Evolutionary conservation across 139 green algal genomes (phyloP), one percentile per base, ranked within the genome.

Genomic region (Chlorella ohadii): DNA sequence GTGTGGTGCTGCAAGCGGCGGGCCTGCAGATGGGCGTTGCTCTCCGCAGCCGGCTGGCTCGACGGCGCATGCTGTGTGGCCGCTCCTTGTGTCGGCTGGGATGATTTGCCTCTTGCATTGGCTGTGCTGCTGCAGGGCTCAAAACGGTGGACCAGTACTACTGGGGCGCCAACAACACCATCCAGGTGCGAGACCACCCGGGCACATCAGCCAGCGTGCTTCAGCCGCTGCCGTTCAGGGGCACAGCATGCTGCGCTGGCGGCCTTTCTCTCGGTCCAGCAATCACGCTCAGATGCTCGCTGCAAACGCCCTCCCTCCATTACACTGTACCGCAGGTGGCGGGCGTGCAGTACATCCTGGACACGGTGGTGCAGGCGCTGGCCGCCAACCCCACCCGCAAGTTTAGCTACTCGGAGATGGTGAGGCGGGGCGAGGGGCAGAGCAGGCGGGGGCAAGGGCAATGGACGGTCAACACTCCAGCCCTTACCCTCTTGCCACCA

Each of bases 61-160:
- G n/a, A n/a, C n/a, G n/a, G n/a, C n/a, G n/a, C n/a, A n/a, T n/a
- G n/a, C n/a, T n/a, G n/a, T n/a, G n/a, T n/a, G n/a, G n/a, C n/a
- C n/a, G n/a, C n/a, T n/a, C n/a, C n/a, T n/a, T n/a, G n/a, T n/a
- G n/a, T n/a, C n/a, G n/a, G n/a, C n/a, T n/a, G n/a, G n/a, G n/a
- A n/a, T n/a, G n/a, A n/a, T n/a, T n/a, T n/a, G n/a, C n/a, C n/a
- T n/a, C n/a, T n/a, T n/a, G n/a, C n/a, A n/a, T n/a, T n/a, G n/a
- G n/a, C 44, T 9, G 44, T 51, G 44, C 7, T 59, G 51, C 51
- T 22, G 31, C 28, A 34, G 34, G 95, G 95, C 88, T 98, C 1
- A 98, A 98, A 71, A 98, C 95, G 0, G 92, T 98, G 38, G 94
- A 98, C 72, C 93, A 98, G 86, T 98, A 98, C 86, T 96, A 93